Evolutionary conservation across 2,329 filamentous ascomycete genomes (phyloP).

Genomic region (Xylaria sp.): DNA sequence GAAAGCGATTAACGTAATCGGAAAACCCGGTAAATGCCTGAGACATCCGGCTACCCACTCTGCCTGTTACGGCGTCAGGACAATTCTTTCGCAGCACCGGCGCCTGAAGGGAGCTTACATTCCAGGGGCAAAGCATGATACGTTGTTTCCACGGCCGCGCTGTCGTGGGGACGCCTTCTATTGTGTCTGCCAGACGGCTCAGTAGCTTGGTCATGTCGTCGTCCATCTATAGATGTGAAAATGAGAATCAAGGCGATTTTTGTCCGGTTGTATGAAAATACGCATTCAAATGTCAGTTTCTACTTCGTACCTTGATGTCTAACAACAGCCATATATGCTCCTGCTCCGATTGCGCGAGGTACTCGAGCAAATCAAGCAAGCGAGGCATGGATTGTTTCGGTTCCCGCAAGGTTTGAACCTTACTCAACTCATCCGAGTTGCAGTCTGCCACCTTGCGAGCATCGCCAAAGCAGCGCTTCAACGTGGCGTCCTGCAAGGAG

Average conservation of each 20-base stretch:
- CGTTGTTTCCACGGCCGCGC: neutral
- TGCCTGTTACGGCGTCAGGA: neutral
- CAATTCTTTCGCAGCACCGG: too few relatives aligned
- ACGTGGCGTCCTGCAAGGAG: neutral
- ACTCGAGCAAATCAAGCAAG: neutral
- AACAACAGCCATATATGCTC: neutral
- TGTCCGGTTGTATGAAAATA: too few relatives aligned
- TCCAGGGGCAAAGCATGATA: neutral
- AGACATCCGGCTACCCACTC: neutral
- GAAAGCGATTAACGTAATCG: neutral
- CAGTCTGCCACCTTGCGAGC: neutral
- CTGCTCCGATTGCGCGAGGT: neutral
- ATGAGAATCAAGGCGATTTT: too few relatives aligned
- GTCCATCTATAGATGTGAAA: neutral
- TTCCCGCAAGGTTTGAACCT: neutral
- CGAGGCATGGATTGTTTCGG: neutral
- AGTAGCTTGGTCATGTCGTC: neutral
- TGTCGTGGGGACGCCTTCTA: neutral
- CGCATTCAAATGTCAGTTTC: too few relatives aligned
- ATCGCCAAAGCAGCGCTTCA: neutral
- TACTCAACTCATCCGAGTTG: neutral
- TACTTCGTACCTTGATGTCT: neutral
- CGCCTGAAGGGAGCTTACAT: neutral
- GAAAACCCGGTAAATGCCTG: neutral
- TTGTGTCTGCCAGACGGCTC: neutral